These are phyloP conservation scores for Melampsora larici-populina DNA, from an alignment of 1,284 basidiomycete genomes.

Conservation along the genomic window DNA sequence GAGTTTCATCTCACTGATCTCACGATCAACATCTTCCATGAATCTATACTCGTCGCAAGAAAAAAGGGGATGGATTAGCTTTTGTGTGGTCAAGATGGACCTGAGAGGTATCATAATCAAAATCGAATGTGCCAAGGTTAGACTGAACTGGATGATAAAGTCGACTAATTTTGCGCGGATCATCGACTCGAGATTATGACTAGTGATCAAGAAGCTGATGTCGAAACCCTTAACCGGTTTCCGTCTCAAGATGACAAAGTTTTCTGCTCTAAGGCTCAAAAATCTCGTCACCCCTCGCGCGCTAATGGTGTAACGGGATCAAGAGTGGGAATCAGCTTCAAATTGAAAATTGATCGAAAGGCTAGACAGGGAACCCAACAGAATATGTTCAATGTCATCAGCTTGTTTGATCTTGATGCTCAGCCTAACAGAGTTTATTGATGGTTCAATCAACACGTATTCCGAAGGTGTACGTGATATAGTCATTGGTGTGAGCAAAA, in stretches of 20 bases:
- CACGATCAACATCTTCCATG: constrained; percentile 57
- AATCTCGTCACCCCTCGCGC: constrained; percentile 95
- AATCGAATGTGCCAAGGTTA: not conserved
- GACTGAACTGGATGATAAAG: constrained; percentile 87
- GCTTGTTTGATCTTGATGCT: constrained; percentile 99
- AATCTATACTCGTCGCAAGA: constrained; percentile 46
- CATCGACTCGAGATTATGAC: constrained; percentile 94
- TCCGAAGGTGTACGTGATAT: constrained; percentile 97
- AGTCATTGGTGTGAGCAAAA: constrained; percentile 82
- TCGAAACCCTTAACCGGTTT: constrained; percentile 97
- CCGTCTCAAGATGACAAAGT: constrained; percentile 89
- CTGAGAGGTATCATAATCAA: not conserved
- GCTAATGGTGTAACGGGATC: not conserved
- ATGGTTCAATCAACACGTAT: constrained; percentile 91
- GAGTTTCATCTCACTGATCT: constrained; percentile 63
- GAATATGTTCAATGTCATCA: constrained; percentile 95
- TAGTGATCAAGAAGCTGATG: constrained; percentile 97
- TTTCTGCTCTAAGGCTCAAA: constrained; percentile 97
- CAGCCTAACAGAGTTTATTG: constrained; percentile 91
- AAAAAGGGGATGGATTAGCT: constrained; percentile 48
- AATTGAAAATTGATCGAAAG: not conserved
- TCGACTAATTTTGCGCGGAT: constrained; percentile 99
- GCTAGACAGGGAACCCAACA: constrained; percentile 60
- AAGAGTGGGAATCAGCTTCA: not conserved
- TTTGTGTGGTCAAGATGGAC: not conserved